Evolutionary conservation across 805 yeast genomes (phyloP).

Genomic region (Sugiyamaella qingdaonensis): DNA sequence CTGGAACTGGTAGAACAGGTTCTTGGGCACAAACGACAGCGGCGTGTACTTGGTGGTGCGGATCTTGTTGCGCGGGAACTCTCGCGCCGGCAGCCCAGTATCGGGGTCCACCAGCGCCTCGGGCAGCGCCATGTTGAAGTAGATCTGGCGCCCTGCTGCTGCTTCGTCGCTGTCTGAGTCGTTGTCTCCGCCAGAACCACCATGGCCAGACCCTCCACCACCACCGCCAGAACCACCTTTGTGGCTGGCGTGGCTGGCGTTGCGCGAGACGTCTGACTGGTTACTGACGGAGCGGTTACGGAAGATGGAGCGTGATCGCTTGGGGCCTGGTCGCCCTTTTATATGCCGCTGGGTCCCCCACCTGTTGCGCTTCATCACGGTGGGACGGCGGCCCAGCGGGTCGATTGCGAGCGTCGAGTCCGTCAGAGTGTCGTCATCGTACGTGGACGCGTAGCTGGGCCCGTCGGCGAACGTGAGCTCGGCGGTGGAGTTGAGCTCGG

Average conservation of each 20-base stretch:
- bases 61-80: conserved; percentile 86
- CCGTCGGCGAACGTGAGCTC: not conserved
- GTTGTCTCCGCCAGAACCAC: not conserved
- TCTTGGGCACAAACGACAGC: conserved; percentile 81
- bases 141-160: conserved; percentile 38
- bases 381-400: conserved; percentile 35
- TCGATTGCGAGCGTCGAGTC: conserved; percentile 7
- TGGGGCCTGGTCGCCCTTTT: conserved; percentile 54
- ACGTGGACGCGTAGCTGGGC: conserved; percentile 8
- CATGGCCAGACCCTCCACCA: no score
- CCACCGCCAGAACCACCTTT: no score
- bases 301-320: conserved; percentile 26
- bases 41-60: conserved; percentile 97
- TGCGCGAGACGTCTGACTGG: not conserved
- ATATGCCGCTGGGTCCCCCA: conserved; percentile 88
- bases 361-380: conserved; percentile 68
- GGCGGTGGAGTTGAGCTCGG: not conserved
- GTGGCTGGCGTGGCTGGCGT: not conserved
- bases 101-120: conserved; percentile 40
- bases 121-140: conserved; percentile 50
- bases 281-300: conserved; percentile 1
- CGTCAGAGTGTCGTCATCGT: conserved; percentile 2
- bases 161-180: conserved; percentile 4
- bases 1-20: conserved; percentile 71
- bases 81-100: conserved; percentile 55